Evolutionary conservation across 2,329 filamentous ascomycete genomes (phyloP).

Genomic region (Aureobasidium uvarum): DNA sequence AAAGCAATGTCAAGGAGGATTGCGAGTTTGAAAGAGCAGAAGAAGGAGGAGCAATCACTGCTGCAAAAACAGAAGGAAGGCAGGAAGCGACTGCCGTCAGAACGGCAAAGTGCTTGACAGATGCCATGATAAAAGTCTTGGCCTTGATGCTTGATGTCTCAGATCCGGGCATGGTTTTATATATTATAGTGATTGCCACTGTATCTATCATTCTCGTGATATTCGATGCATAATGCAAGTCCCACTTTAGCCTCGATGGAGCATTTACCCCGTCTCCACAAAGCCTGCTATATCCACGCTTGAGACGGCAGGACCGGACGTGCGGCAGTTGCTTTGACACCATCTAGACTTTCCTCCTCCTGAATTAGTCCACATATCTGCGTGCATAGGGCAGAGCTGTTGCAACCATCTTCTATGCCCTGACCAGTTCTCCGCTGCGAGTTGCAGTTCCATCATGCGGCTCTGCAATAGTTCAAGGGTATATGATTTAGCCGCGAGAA

Average conservation of each 20-base stretch:
- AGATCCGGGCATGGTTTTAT: neutral
- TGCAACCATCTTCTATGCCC: neutral
- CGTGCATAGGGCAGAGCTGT: neutral
- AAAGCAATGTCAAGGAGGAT: conserved; percentile 52
- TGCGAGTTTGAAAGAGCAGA: conserved; percentile 37
- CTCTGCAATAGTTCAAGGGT: neutral
- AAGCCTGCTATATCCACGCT: neutral
- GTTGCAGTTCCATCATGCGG: neutral
- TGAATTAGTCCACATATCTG: neutral
- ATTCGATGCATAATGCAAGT: conserved; percentile 18
- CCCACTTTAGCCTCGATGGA: conserved; percentile 20
- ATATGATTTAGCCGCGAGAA: conserved; percentile 17
- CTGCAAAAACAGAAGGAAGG: neutral
- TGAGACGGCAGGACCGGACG: conserved; percentile 1
- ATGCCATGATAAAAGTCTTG: conserved; percentile 15
- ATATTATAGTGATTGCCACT: neutral
- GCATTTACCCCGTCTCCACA: conserved; percentile 22
- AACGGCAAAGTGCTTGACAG: conserved; percentile 7
- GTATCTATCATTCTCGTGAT: conserved; percentile 2
- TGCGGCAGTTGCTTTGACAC: conserved; percentile 13
- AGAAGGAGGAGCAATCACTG: conserved; percentile 2
- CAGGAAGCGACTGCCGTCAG: conserved; percentile 9
- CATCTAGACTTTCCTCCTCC: conserved; percentile 1
- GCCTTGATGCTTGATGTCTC: conserved; percentile 4
- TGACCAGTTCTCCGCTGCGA: neutral